Evolutionary conservation across 257 asterid species (phyloP).

Genomic region (Lycium barbarum): DNA sequence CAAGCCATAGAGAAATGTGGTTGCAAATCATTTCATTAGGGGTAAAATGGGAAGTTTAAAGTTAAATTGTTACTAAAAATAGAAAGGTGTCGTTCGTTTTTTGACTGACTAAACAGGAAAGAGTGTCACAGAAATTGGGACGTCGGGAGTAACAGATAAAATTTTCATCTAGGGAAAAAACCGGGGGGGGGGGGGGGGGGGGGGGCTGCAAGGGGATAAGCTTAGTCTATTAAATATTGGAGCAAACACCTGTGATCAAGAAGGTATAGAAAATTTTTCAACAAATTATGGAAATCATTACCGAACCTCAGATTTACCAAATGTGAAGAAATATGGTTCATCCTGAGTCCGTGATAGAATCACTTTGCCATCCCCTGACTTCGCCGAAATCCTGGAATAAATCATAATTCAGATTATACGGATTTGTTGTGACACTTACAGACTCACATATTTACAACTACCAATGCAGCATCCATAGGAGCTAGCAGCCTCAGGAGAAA

Average conservation of each 20-base stretch:
- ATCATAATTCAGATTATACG: conserved; percentile 13
- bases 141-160: not conserved
- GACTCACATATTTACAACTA: conserved; percentile 13
- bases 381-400: conserved; percentile 78
- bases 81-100: too few species aligned
- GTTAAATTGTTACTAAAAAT: too few species aligned
- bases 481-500: conserved; percentile 32
- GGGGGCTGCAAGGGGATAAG: not conserved
- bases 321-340: conserved; percentile 82
- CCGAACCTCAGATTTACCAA: conserved; percentile 88
- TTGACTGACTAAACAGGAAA: too few species aligned
- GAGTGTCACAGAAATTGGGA: too few species aligned
- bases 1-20: too few species aligned
- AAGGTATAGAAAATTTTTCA: not conserved
- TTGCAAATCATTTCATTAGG: too few species aligned
- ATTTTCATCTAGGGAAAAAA: not conserved
- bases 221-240: not conserved
- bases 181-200: too few species aligned
- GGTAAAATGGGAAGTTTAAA: too few species aligned
- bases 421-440: not conserved
- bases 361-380: conserved; percentile 74
- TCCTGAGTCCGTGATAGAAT: conserved; percentile 60
- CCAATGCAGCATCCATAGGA: conserved; percentile 21
- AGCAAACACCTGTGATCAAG: conserved; percentile 25
- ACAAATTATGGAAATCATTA: conserved; percentile 5